Evolutionary conservation across 179 eudicot genomes (phyloP).

Genomic region (Carnegiea gigantea): DNA sequence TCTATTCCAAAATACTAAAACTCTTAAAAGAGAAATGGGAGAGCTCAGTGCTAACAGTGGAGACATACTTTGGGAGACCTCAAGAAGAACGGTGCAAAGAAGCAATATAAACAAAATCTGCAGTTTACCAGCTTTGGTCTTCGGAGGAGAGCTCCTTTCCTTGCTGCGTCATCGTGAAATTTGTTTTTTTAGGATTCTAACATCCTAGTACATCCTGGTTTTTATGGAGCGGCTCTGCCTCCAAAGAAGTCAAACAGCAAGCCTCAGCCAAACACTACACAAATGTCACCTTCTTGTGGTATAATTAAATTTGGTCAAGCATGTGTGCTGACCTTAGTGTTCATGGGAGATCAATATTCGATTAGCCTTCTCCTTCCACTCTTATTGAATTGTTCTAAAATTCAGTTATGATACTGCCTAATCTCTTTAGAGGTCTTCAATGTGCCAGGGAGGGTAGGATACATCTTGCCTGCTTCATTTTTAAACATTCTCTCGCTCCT

Average conservation of each 20-base stretch:
- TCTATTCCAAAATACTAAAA: neutral
- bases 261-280: neutral
- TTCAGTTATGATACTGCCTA: neutral
- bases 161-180: neutral
- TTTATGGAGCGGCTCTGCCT: neutral
- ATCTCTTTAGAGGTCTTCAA: slow-evolving; percentile 2
- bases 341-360: neutral
- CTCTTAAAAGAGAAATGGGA: neutral
- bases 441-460: neutral
- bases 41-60: neutral
- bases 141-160: neutral
- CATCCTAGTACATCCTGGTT: neutral
- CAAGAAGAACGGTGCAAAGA: neutral
- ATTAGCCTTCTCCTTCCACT: neutral
- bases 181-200: neutral
- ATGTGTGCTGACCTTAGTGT: neutral
- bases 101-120: neutral
- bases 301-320: neutral
- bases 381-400: neutral
- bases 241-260: neutral
- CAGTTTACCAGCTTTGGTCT: neutral
- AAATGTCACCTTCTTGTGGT: neutral
- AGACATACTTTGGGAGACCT: neutral
- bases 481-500: neutral
- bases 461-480: too few species aligned